Conservation (phyloP, 768 basidiomycete species). For the Harrya chromipes region DNA sequence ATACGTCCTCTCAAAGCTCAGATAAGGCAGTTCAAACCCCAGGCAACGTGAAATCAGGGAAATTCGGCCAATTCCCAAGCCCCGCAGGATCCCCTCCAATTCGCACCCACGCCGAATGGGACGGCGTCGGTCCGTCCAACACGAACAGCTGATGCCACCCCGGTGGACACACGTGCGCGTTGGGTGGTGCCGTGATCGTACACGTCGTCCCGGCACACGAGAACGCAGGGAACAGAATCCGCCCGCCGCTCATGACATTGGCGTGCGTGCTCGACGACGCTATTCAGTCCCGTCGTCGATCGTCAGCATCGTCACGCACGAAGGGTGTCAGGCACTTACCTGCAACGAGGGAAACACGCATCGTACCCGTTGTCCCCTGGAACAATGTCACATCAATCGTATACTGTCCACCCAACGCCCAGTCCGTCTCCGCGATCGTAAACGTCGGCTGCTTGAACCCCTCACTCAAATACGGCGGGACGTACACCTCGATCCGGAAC, state of each 20-base stretch:
- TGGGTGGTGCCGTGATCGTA: slow-evolving; percentile 75
- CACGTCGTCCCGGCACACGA: slow-evolving; percentile 66
- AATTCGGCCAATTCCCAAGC: slow-evolving; percentile 71
- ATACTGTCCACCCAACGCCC: slow-evolving; percentile 55
- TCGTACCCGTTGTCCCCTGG: slow-evolving; percentile 40
- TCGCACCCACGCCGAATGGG: slow-evolving; percentile 69
- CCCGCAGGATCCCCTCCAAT: slow-evolving; percentile 73
- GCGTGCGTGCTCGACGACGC: slow-evolving; percentile 77
- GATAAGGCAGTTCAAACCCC: too few relatives aligned
- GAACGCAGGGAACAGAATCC: slow-evolving; percentile 73
- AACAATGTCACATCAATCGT: slow-evolving; percentile 45
- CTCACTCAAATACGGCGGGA: slow-evolving; percentile 78
- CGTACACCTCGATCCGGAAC: slow-evolving; percentile 75
- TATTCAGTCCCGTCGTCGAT: slow-evolving; percentile 21
- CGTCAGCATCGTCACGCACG: background rate
- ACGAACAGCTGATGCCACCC: slow-evolving; percentile 78
- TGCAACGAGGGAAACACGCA: slow-evolving; percentile 64
- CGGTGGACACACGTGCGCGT: slow-evolving; percentile 66
- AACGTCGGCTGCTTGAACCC: slow-evolving; percentile 62
- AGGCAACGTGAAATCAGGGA: slow-evolving; percentile 65
- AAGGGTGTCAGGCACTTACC: slow-evolving; percentile 38
- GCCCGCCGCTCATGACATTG: slow-evolving; percentile 65
- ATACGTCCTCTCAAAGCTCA: too few relatives aligned
- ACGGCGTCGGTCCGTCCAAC: slow-evolving; percentile 76
- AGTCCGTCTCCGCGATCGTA: slow-evolving; percentile 57